A percentile compares a stretch with the other conserved stretches of the same genome.
Conservation (phyloP, 495 filamentous ascomycete genomes). For the Clavariopsis aquatica region DNA sequence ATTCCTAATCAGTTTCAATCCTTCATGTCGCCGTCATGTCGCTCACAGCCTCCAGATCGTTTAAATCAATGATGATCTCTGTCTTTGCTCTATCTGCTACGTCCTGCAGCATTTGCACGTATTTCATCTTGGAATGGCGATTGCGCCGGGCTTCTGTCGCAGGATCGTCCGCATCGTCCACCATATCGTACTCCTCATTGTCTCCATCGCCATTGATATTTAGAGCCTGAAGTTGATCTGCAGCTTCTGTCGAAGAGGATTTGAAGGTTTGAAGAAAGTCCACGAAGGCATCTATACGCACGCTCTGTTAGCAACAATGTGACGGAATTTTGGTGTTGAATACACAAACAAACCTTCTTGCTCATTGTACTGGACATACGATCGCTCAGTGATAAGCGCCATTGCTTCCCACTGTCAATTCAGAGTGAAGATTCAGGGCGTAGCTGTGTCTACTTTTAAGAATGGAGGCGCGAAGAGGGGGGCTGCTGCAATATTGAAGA, state of each 20-base stretch:
- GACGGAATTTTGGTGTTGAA: background rate
- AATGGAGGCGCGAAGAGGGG: background rate
- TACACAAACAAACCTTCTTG: slow-evolving; percentile 68
- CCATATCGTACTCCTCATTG: slow-evolving; percentile 94
- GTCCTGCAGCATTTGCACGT: slow-evolving; percentile 85
- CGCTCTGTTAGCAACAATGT: slow-evolving; percentile 1
- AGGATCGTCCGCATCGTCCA: slow-evolving; percentile 77
- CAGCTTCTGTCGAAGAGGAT: slow-evolving; percentile 70
- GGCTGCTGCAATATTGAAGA: slow-evolving; percentile 2
- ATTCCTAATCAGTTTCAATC: slow-evolving; percentile 7
- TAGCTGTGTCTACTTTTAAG: background rate
- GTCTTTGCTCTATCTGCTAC: slow-evolving; percentile 74
- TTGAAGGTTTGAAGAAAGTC: slow-evolving; percentile 89
- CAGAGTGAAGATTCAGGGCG: background rate
- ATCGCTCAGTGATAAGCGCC: slow-evolving; percentile 74
- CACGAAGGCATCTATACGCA: slow-evolving; percentile 69
- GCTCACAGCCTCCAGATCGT: slow-evolving; percentile 75
- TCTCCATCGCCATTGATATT: slow-evolving; percentile 83
- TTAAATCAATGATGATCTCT: slow-evolving; percentile 82
- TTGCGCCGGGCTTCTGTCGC: slow-evolving; percentile 47
- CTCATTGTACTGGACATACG: slow-evolving; percentile 79
- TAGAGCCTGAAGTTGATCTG: slow-evolving; percentile 77
- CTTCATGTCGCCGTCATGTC: slow-evolving; percentile 11
- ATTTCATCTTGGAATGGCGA: slow-evolving; percentile 72
- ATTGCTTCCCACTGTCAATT: slow-evolving; percentile 51